Conservation (phyloP, 2,329 filamentous ascomycete species). For the Xylariaceae sp. region DNA sequence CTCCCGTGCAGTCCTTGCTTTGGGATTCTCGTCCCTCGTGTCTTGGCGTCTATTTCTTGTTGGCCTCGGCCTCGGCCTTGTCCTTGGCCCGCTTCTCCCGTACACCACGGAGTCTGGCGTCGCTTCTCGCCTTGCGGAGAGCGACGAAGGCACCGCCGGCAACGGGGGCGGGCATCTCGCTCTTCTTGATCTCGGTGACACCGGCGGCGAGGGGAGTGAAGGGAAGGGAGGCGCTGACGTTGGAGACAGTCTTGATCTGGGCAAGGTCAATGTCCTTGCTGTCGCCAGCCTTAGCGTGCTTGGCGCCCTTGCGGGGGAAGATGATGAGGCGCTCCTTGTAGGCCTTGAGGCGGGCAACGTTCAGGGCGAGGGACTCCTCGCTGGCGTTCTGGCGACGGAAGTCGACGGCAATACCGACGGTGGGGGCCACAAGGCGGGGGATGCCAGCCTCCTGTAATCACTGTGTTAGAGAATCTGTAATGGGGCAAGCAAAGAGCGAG, state of each 20-base stretch:
- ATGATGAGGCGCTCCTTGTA: constrained; percentile 96
- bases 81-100: constrained; percentile 92
- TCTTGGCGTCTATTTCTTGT: constrained; percentile 69
- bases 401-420: constrained; percentile 96
- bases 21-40: constrained; percentile 22
- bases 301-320: constrained; percentile 91
- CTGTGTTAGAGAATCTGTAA: constrained; percentile 32
- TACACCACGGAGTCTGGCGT: constrained; percentile 73
- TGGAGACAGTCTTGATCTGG: constrained; percentile 57
- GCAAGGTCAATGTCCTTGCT: constrained; percentile 69
- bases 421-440: constrained; percentile 86
- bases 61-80: constrained; percentile 74
- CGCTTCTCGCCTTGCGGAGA: constrained; percentile 78
- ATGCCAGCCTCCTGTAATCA: constrained; percentile 80
- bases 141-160: constrained; percentile 84
- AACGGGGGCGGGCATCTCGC: constrained; percentile 65
- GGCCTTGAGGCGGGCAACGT: constrained; percentile 96
- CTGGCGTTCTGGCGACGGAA: constrained; percentile 94
- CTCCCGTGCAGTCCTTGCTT: constrained; percentile 31
- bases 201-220: constrained; percentile 62
- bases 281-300: constrained; percentile 83
- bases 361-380: constrained; percentile 88
- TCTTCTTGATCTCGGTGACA: constrained; percentile 73
- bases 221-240: constrained; percentile 59
- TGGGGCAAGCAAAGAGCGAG: background rate